Base-by-base conservation (phyloP, 2,329 filamentous ascomycete genomes). In the Simplicillium aogashimaense region DNA sequence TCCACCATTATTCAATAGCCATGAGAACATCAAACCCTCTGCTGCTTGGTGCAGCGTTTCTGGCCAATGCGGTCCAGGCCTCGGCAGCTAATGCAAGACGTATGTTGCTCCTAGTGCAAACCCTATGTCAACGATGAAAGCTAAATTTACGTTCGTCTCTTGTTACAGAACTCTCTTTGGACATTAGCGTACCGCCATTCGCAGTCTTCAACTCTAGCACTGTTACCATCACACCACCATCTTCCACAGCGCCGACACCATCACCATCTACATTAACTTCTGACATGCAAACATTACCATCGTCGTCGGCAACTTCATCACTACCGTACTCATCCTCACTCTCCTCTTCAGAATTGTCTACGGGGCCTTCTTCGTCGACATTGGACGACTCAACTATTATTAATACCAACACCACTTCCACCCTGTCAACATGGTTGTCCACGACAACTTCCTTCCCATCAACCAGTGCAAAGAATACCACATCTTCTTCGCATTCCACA, bases 21-120 rank as follows among this genome's bases (percentile, higher is more conserved):
- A 53, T 53, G 51, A 52, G 44, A 41, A 14, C 44, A 31, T 35
- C 33, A 14, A 34, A 43, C 29, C 33, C 35, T 32, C 28, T 42
- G 38, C 44, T 51, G 40, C 40, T 50, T 10, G 40, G 40, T 36
- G 42, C 45, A 36, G 40, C 42, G 16, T 15, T 50, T 29, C n/a
- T 47, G 3, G 38, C 35, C 38, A 25, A 25, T 25, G 20, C 20
- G 9, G 20, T 42, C 13, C 42, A 41, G 9, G 35, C 37, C 16
- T 44, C 40, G 29, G 50, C 47, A n/a, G 33, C 35, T 17, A 29
- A 28, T 9, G 43, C 36, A 36, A 36, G 32, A 29, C 49, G 45
- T 51, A 40, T 36, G 45, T 44, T 13, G 13, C 32, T 33, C 34
- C 5, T 25, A 6, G 6, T 9, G 9, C 9, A 25, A 25, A 25